These are phyloP conservation scores for Fusarium nelsonii DNA, from an alignment of 2,329 filamentous ascomycete species.

Conservation along the genomic window DNA sequence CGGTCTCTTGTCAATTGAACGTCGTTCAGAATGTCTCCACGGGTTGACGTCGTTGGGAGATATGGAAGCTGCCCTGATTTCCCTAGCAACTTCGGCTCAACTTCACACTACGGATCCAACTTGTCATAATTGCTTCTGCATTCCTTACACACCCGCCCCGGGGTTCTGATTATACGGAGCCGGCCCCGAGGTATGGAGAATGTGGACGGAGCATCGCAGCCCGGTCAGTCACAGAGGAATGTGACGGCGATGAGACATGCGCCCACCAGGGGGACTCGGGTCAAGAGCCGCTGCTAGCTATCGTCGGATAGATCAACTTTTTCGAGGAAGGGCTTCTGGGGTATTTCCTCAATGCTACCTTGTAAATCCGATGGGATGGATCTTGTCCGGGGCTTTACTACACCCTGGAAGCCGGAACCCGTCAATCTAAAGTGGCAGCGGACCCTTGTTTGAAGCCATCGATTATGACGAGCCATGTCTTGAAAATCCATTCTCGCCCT, in stretches of 20 bases:
- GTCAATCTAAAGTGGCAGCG: conserved; percentile 28
- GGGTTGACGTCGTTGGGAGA: conserved; percentile 26
- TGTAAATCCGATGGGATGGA: conserved; percentile 35
- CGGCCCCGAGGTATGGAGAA: conserved; percentile 43
- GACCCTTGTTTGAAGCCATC: conserved; percentile 32
- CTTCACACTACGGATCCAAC: conserved; percentile 11
- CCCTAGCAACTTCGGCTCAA: conserved; percentile 37
- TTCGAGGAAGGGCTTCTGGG: conserved; percentile 31
- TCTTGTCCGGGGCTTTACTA: conserved; percentile 18
- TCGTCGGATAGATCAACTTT: conserved; percentile 22
- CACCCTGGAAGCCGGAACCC: conserved; percentile 43
- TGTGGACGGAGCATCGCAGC: conserved; percentile 39
- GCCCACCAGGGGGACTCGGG: conserved; percentile 15
- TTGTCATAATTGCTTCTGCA: conserved; percentile 38
- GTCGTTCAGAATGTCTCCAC: conserved; percentile 21
- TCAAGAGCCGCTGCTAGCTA: conserved; percentile 26
- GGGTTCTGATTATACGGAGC: conserved; percentile 34
- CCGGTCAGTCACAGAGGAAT: conserved; percentile 36
- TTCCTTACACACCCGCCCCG: conserved; percentile 41
- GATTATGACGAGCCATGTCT: conserved; percentile 31
- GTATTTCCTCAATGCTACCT: conserved; percentile 29
- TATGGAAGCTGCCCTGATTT: conserved; percentile 36
- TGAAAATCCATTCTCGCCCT: conserved; percentile 40
- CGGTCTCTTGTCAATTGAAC: conserved; percentile 18
- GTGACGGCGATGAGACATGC: conserved; percentile 41